phyloP scores from a whole-genome alignment of 1,284 basidiomycete species.

The Meripilus lineatus region DNA sequence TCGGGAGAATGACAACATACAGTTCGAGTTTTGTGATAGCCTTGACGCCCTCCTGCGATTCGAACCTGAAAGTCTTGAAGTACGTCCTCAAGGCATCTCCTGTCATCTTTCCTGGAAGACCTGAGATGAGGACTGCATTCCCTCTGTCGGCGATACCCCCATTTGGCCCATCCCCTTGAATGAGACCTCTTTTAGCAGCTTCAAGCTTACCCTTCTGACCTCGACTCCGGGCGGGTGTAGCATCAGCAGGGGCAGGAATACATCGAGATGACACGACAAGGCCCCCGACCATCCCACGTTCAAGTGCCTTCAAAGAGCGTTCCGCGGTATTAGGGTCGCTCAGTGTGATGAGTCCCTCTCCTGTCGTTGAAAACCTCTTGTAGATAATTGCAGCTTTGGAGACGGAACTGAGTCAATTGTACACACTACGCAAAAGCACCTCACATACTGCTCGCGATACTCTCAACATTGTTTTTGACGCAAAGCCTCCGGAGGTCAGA shows the following conservation, averaged over 20 bases:
- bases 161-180: constrained; percentile 47
- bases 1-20: too few species aligned
- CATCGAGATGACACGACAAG: too few species aligned
- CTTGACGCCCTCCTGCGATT: constrained; percentile 27
- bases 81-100: constrained; percentile 33
- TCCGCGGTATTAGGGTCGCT: too few species aligned
- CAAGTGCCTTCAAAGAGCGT: too few species aligned
- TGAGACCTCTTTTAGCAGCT: constrained; percentile 33
- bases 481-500: constrained; percentile 53
- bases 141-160: constrained; percentile 44
- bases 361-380: too few species aligned
- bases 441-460: constrained; percentile 47
- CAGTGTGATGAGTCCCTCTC: too few species aligned
- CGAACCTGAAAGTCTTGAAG: constrained; percentile 41
- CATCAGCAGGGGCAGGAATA: background rate
- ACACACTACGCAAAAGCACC: background rate
- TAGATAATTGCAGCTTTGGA: too few species aligned
- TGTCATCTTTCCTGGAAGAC: constrained; percentile 48
- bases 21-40: constrained; percentile 44
- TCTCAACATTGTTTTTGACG: constrained; percentile 40
- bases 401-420: too few species aligned
- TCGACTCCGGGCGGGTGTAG: constrained; percentile 26
- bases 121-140: constrained; percentile 53
- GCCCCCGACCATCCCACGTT: too few species aligned
- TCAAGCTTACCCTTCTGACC: constrained; percentile 38